Evolutionary conservation across 805 yeast genomes (phyloP).

Genomic region (Ogataea saltuana): DNA sequence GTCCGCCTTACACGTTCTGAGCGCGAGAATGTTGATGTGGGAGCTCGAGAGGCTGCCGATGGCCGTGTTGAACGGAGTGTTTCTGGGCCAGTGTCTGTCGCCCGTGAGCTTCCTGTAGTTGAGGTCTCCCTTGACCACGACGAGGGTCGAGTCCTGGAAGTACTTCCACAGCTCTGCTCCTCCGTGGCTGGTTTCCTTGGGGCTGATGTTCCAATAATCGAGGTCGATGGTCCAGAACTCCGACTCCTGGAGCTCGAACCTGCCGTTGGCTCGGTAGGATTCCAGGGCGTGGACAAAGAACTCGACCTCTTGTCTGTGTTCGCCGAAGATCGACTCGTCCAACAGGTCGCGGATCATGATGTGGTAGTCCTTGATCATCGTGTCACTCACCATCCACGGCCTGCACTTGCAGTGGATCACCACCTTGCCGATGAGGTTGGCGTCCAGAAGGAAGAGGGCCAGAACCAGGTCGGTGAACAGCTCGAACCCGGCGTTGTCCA

Average conservation of each 20-base stretch:
- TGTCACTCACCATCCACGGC: slow-evolving; percentile 98
- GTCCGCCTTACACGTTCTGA: slow-evolving; percentile 96
- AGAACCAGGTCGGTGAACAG: slow-evolving; percentile 80
- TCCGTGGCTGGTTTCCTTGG: slow-evolving; percentile 51
- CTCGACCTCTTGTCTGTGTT: slow-evolving; percentile 48
- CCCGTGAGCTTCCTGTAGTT: slow-evolving; percentile 93
- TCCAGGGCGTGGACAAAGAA: slow-evolving; percentile 48
- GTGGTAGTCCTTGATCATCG: slow-evolving; percentile 78
- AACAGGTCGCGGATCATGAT: slow-evolving; percentile 56
- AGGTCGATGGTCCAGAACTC: slow-evolving; percentile 85
- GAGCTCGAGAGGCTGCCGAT: slow-evolving; percentile 65
- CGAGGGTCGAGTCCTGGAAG: slow-evolving; percentile 62
- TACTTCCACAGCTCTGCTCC: slow-evolving; percentile 64
- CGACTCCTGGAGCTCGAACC: slow-evolving; percentile 53
- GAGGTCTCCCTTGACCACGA: slow-evolving; percentile 92
- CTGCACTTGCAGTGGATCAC: slow-evolving; percentile 84
- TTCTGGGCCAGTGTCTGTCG: slow-evolving; percentile 83
- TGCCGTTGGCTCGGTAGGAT: slow-evolving; percentile 46
- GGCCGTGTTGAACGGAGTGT: slow-evolving; percentile 72
- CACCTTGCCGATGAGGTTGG: slow-evolving; percentile 61
- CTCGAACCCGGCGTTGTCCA: slow-evolving; percentile 96
- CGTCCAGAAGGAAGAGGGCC: slow-evolving; percentile 66
- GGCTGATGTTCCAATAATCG: slow-evolving; percentile 71
- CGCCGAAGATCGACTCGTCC: slow-evolving; percentile 52
- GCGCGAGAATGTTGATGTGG: slow-evolving; percentile 65